These are phyloP conservation scores for Phytopythium cucurbitacearum DNA, from an alignment of 352 stramenopile genomes.

Conservation along the genomic window DNA sequence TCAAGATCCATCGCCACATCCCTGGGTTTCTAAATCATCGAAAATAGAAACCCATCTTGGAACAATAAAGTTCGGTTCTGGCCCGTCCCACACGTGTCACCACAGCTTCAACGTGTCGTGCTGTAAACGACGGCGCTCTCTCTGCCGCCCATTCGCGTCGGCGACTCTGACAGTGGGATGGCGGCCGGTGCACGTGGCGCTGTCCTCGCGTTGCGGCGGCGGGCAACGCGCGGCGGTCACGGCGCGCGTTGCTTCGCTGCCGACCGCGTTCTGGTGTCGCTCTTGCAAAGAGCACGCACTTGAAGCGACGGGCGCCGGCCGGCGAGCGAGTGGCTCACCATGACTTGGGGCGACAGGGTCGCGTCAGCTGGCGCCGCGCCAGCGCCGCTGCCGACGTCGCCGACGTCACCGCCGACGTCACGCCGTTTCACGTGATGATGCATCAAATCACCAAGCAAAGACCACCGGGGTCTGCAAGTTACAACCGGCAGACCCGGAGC, in stretches of 20 bases:
- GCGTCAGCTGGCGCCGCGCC: neutral
- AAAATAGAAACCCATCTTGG: neutral
- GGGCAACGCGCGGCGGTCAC: neutral
- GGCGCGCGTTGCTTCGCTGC: neutral
- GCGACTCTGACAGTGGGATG: neutral
- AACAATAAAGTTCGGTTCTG: neutral
- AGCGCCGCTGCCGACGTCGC: neutral
- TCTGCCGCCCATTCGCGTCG: no score
- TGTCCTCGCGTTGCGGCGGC: neutral
- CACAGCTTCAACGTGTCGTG: neutral
- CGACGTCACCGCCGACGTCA: neutral
- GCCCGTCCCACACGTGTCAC: conserved; percentile 1
- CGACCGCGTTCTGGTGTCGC: neutral
- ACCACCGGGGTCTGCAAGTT: no score
- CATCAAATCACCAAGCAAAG: no score
- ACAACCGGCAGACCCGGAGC: no score
- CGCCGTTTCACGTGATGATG: conserved; percentile 1
- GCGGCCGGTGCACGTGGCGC: neutral
- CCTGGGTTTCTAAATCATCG: no score
- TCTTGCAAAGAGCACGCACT: conserved; percentile 2
- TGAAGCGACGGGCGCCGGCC: neutral
- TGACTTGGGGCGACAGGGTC: no score
- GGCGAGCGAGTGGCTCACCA: no score
- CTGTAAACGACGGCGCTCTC: no score
- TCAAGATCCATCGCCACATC: neutral